These are phyloP conservation scores for Boletus bicolor DNA, from an alignment of 768 basidiomycete genomes.

Conservation along the genomic window DNA sequence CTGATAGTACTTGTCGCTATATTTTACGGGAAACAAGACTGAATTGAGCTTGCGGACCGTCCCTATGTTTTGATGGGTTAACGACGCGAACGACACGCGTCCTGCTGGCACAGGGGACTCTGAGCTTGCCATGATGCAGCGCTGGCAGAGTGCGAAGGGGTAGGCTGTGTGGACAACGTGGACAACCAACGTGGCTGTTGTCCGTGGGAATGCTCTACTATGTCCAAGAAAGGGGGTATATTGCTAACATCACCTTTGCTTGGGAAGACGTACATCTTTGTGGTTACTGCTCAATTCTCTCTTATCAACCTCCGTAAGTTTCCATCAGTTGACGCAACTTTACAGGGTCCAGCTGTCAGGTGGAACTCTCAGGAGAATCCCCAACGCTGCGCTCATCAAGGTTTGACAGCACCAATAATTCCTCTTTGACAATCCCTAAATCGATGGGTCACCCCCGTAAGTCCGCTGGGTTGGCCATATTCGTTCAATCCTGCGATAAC, in stretches of 20 bases:
- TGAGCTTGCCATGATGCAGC: slow-evolving; percentile 23
- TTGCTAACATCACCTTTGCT: slow-evolving; percentile 7
- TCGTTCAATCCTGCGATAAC: slow-evolving; percentile 13
- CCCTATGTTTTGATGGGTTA: slow-evolving; percentile 82
- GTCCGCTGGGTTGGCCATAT: slow-evolving; percentile 9
- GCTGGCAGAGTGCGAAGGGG: background rate
- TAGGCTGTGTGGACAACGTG: slow-evolving; percentile 17
- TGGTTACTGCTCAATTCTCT: slow-evolving; percentile 19
- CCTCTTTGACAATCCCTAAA: slow-evolving; percentile 18
- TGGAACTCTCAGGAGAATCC: slow-evolving; percentile 8
- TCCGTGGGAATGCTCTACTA: slow-evolving; percentile 22
- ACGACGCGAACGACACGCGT: slow-evolving; percentile 67
- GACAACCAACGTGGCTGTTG: slow-evolving; percentile 9
- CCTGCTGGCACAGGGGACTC: slow-evolving; percentile 17
- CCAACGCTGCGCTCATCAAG: slow-evolving; percentile 18
- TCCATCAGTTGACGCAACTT: slow-evolving; percentile 17
- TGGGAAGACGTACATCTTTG: slow-evolving; percentile 17
- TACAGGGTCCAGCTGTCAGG: slow-evolving; percentile 27
- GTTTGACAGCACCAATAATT: slow-evolving; percentile 28
- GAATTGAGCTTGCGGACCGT: slow-evolving; percentile 60
- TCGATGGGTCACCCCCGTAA: slow-evolving; percentile 23
- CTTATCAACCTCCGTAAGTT: slow-evolving; percentile 25
- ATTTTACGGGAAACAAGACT: slow-evolving; percentile 86
- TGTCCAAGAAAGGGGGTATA: background rate
- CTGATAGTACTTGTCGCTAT: slow-evolving; percentile 84